Conservation (phyloP, 129 eudicot genomes). For the Flaveria robusta region DNA sequence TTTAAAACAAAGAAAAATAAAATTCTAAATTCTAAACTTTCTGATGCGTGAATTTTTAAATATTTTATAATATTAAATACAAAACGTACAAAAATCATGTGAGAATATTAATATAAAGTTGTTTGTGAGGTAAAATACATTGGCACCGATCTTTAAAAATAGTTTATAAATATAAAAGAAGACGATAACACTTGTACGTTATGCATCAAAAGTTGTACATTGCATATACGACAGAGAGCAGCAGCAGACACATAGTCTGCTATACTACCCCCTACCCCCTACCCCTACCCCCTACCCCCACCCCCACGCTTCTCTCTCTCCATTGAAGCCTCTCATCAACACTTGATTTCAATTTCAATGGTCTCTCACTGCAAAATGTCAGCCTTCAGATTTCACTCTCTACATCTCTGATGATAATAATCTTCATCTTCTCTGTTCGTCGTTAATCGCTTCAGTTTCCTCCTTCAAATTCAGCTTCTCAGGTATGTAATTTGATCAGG, state of each 20-base stretch:
- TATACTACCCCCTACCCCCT: slow-evolving; percentile 12
- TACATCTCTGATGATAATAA: slow-evolving; percentile 27
- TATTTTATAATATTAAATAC: too few relatives aligned
- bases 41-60: too few relatives aligned
- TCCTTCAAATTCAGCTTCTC: slow-evolving; percentile 23
- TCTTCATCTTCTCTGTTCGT: slow-evolving; percentile 27
- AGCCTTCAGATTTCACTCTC: slow-evolving; percentile 32
- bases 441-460: background rate
- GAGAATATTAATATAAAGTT: too few relatives aligned
- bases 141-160: background rate
- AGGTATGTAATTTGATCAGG: background rate
- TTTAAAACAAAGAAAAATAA: too few relatives aligned
- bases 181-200: slow-evolving; percentile 19
- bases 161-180: background rate
- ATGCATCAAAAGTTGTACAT: slow-evolving; percentile 16
- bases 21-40: too few relatives aligned
- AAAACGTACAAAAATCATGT: too few relatives aligned
- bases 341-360: slow-evolving; percentile 19
- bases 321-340: slow-evolving; percentile 42
- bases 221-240: slow-evolving; percentile 35
- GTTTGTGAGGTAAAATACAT: background rate
- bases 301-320: slow-evolving; percentile 34
- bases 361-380: slow-evolving; percentile 33
- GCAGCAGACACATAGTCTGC: slow-evolving; percentile 40
- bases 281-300: background rate